Percentiles rank a stretch among this genome's conserved stretches.
These are phyloP conservation scores for Sphagnum tenellum DNA, from an alignment of 225 moss, liverwort and hornwort genomes.

Conservation along the genomic window DNA sequence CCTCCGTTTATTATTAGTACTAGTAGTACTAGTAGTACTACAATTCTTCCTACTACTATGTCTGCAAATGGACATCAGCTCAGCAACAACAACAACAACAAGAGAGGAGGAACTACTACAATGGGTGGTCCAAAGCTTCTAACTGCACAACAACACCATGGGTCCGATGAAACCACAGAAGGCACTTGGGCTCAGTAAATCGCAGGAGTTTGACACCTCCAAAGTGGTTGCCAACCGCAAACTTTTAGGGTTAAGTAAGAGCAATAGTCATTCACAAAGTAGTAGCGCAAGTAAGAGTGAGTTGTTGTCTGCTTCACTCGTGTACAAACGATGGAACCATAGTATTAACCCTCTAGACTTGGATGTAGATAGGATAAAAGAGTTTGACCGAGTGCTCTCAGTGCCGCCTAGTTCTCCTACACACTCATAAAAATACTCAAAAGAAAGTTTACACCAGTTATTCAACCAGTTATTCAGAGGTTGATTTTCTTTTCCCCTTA, in stretches of 20 bases:
- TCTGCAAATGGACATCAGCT: background rate
- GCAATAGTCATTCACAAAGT: conserved; percentile 50
- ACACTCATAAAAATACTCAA: too few relatives aligned
- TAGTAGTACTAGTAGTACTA: too few relatives aligned
- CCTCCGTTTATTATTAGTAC: conserved; percentile 17
- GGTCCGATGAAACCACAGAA: conserved; percentile 15
- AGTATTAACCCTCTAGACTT: conserved; percentile 24
- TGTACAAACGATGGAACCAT: conserved; percentile 34
- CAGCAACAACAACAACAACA: too few relatives aligned
- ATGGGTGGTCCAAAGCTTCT: conserved; percentile 20
- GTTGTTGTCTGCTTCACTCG: conserved; percentile 11
- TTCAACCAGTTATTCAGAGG: too few relatives aligned
- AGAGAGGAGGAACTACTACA: background rate
- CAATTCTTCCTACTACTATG: conserved; percentile 20
- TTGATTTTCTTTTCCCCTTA: too few relatives aligned
- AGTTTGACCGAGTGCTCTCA: conserved; percentile 7
- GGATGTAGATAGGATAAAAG: conserved; percentile 36
- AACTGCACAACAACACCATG: conserved; percentile 44
- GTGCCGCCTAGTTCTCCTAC: too few relatives aligned
- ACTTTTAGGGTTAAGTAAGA: conserved; percentile 39
- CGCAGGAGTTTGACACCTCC: conserved; percentile 42
- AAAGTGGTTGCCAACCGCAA: conserved; percentile 11
- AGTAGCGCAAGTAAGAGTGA: conserved; percentile 10
- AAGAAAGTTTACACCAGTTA: too few relatives aligned
- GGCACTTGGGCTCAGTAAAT: conserved; percentile 40